Conservation (phyloP, 345 rosid species). For the Erucastrum elatum region DNA sequence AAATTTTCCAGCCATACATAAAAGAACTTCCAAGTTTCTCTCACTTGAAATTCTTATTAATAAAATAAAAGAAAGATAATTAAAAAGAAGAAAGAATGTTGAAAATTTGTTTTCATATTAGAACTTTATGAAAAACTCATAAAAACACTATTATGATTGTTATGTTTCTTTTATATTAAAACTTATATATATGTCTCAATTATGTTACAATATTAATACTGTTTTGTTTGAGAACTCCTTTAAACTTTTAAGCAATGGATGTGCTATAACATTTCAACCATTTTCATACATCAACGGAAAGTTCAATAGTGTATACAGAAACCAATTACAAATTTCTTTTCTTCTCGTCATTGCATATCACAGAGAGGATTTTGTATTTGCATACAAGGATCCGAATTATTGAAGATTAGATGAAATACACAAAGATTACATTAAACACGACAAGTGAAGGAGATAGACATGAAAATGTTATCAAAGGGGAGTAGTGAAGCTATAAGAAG, state of each 20-base stretch:
- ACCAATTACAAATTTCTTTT: neutral
- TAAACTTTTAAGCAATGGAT: neutral
- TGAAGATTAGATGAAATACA: neutral
- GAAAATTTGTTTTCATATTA: neutral
- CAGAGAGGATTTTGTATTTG: neutral
- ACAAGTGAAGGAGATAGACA: neutral
- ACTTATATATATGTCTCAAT: neutral
- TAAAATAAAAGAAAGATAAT: too few relatives aligned
- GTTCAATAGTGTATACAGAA: neutral
- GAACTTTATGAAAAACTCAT: neutral
- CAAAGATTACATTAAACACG: neutral
- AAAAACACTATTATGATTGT: neutral
- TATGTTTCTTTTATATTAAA: too few relatives aligned
- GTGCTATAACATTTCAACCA: neutral
- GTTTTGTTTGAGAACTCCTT: neutral
- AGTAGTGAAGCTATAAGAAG: conserved; percentile 70
- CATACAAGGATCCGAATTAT: neutral
- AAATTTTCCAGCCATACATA: too few relatives aligned
- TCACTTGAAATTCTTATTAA: too few relatives aligned
- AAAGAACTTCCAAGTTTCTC: too few relatives aligned
- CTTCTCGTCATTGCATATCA: neutral
- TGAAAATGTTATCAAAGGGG: conserved; percentile 28
- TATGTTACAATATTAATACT: neutral
- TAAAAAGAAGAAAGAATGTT: neutral
- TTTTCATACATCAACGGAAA: neutral